Conservation (phyloP, 192 early-diverging fungal species). For the Diversispora epigaea region DNA sequence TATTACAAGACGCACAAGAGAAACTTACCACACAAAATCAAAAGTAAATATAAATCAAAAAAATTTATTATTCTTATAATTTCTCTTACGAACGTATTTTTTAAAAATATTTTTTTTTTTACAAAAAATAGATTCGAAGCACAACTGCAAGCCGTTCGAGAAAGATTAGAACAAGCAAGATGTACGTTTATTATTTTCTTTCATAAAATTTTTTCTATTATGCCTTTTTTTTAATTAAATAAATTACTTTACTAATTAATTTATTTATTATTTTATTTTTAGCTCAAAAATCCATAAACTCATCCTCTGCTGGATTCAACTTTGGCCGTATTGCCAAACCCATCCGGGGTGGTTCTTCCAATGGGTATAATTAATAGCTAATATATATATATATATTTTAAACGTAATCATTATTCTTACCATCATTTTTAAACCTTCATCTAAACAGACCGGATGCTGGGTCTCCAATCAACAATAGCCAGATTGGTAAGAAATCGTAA, state of each 20-base stretch:
- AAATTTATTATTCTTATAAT: neutral
- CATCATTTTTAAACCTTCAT: neutral
- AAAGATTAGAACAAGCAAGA: slow-evolving; percentile 80
- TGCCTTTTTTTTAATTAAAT: neutral
- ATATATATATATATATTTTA: too few species aligned
- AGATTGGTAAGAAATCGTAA: neutral
- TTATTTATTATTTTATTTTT: neutral
- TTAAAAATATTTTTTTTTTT: neutral
- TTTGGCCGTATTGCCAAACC: slow-evolving; percentile 90
- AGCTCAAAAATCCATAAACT: slow-evolving; percentile 40
- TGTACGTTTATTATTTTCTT: slow-evolving; percentile 42
- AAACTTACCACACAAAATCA: slow-evolving; percentile 77
- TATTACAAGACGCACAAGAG: slow-evolving; percentile 81
- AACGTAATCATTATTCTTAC: neutral
- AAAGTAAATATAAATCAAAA: slow-evolving; percentile 43
- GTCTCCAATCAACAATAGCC: neutral
- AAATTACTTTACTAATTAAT: too few species aligned
- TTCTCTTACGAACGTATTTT: neutral
- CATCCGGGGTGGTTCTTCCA: slow-evolving; percentile 70
- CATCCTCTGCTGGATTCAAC: slow-evolving; percentile 38
- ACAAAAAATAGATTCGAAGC: slow-evolving; percentile 66
- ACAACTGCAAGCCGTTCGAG: slow-evolving; percentile 73
- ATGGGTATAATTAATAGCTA: neutral
- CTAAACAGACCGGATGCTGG: neutral
- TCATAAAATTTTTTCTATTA: neutral